These are phyloP conservation scores for Dispira parvispora DNA, from an alignment of 192 early-diverging fungal genomes.

Conservation along the genomic window DNA sequence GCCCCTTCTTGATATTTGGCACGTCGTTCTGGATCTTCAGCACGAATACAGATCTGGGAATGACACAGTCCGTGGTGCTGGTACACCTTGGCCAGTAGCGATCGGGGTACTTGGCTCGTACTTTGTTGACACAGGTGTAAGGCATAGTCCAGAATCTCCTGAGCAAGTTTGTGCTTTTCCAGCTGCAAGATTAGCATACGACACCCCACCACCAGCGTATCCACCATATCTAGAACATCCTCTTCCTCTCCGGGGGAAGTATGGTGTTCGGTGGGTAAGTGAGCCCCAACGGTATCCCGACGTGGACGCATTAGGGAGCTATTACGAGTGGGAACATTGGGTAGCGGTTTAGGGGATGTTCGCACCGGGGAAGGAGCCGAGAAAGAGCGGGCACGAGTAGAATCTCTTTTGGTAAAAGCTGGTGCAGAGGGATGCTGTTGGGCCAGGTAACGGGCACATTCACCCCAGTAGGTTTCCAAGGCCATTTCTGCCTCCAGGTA, in stretches of 20 bases:
- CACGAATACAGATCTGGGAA: slow-evolving; percentile 13
- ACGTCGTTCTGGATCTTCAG: slow-evolving; percentile 41
- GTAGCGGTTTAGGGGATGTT: neutral
- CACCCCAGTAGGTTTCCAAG: slow-evolving; percentile 37
- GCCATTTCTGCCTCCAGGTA: slow-evolving; percentile 62
- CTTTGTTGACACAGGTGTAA: neutral
- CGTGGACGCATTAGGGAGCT: slow-evolving; percentile 3
- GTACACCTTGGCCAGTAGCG: slow-evolving; percentile 17
- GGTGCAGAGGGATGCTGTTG: slow-evolving; percentile 14
- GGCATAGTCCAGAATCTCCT: slow-evolving; percentile 14
- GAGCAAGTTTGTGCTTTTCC: slow-evolving; percentile 17
- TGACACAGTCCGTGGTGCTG: slow-evolving; percentile 24
- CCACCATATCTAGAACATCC: slow-evolving; percentile 10
- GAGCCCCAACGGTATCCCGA: neutral
- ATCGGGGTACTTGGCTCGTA: slow-evolving; percentile 5
- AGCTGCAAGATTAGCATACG: slow-evolving; percentile 14
- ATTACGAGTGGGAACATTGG: neutral
- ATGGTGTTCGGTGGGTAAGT: slow-evolving; percentile 9
- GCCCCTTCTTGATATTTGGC: slow-evolving; percentile 42
- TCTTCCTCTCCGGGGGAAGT: slow-evolving; percentile 14
- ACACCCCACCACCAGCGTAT: slow-evolving; percentile 5
- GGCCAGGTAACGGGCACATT: slow-evolving; percentile 31
- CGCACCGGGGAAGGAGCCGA: slow-evolving; percentile 9
- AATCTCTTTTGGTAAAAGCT: neutral
- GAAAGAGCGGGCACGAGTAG: no score